These are phyloP conservation scores for Puccinia coronata DNA, from an alignment of 1,284 basidiomycete species.

Conservation along the genomic window DNA sequence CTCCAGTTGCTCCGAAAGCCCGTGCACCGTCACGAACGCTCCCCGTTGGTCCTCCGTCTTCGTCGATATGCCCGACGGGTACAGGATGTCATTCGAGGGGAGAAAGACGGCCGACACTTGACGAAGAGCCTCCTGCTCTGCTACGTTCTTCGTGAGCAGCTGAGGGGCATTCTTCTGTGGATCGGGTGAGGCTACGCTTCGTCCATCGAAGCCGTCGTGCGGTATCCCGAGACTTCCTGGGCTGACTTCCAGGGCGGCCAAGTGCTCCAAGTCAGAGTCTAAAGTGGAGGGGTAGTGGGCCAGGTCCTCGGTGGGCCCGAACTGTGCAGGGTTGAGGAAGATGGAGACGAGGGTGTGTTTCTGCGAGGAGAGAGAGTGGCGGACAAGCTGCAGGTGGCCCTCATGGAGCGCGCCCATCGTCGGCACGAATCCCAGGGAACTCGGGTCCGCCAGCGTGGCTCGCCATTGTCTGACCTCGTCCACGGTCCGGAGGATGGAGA, in stretches of 20 bases:
- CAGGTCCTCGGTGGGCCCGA: slow-evolving; percentile 92
- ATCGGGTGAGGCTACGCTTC: too few species aligned
- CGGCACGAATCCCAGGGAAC: slow-evolving; percentile 84
- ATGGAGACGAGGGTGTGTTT: slow-evolving; percentile 89
- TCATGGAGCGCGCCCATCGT: slow-evolving; percentile 97
- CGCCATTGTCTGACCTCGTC: slow-evolving; percentile 75
- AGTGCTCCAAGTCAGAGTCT: slow-evolving; percentile 62
- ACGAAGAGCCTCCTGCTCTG: slow-evolving; percentile 36
- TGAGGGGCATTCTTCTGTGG: too few species aligned
- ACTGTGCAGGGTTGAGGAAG: slow-evolving; percentile 97
- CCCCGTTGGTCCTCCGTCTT: slow-evolving; percentile 75
- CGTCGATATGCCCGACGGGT: slow-evolving; percentile 82
- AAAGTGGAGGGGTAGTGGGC: slow-evolving; percentile 83
- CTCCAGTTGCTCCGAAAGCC: slow-evolving; percentile 81
- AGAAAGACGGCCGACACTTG: slow-evolving; percentile 70
- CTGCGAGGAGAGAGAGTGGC: slow-evolving; percentile 72
- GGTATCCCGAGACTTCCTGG: slow-evolving; percentile 2
- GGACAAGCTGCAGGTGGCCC: slow-evolving; percentile 76
- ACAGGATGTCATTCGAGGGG: slow-evolving; percentile 77
- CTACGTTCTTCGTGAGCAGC: too few species aligned
- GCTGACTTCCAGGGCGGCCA: slow-evolving; percentile 56
- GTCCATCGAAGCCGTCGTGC: slow-evolving; percentile 43
- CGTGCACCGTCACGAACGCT: slow-evolving; percentile 86
- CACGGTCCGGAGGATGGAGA: slow-evolving; percentile 76
- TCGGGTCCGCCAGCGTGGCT: slow-evolving; percentile 61